Percentiles rank a stretch among this genome's conserved stretches.
phyloP scores from a whole-genome alignment of 2,329 filamentous ascomycete species.

The Penicillium verrucosum region DNA sequence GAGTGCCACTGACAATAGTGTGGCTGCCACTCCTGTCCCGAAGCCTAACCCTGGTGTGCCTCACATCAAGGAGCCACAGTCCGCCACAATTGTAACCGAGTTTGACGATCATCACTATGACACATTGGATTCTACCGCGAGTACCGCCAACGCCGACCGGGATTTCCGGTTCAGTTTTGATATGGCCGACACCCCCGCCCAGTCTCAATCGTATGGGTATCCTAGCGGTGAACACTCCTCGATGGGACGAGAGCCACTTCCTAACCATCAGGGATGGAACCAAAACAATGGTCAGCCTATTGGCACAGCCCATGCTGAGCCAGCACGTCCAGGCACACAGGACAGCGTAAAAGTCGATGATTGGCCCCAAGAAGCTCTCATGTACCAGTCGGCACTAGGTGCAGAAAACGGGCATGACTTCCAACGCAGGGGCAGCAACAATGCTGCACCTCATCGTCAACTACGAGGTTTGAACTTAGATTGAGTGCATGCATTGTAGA shows the following conservation, averaged over 20 bases:
- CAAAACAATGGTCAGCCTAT: conserved; percentile 18
- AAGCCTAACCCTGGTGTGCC: conserved; percentile 18
- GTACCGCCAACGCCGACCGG: conserved; percentile 6
- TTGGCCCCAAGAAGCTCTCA: conserved; percentile 42
- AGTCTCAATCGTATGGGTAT: conserved; percentile 6
- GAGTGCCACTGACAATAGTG: conserved; percentile 13
- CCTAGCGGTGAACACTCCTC: conserved; percentile 7
- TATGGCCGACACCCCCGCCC: conserved; percentile 14
- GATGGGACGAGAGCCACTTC: conserved; percentile 28
- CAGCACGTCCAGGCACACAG: conserved; percentile 16
- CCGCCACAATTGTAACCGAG: conserved; percentile 18
- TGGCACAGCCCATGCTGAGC: conserved; percentile 16
- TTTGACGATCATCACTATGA: conserved; percentile 18
- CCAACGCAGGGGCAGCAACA: conserved; percentile 19
- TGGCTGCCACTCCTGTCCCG: conserved; percentile 18
- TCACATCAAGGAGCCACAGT: conserved; percentile 23
- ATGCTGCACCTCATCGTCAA: conserved; percentile 26
- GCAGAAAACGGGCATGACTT: conserved; percentile 22
- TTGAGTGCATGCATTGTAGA: neutral
- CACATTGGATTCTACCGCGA: neutral
- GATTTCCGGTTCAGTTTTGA: conserved; percentile 37
- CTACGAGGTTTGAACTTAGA: conserved; percentile 13
- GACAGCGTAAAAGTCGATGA: conserved; percentile 30
- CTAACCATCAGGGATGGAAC: conserved; percentile 28
- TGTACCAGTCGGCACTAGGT: conserved; percentile 35